These are phyloP conservation scores for Solanum chmielewskii DNA, from an alignment of 257 asterid genomes.

Conservation along the genomic window DNA sequence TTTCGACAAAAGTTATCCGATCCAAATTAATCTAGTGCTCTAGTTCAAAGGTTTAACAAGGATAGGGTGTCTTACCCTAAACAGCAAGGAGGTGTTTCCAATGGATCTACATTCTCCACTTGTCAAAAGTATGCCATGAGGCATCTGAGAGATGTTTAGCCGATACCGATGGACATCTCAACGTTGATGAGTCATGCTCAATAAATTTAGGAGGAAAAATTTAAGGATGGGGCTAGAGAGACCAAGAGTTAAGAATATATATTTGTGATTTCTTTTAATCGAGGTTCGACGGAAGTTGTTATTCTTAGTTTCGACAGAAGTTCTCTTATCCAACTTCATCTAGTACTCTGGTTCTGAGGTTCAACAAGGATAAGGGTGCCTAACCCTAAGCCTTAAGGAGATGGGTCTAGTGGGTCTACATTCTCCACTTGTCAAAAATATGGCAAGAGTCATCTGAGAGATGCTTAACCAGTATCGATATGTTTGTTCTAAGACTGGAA, in stretches of 20 bases:
- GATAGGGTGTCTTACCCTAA: not conserved
- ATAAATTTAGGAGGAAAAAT: not conserved
- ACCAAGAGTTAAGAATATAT: not conserved
- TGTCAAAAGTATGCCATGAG: not conserved
- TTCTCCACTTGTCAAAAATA: not conserved
- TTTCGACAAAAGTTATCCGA: not conserved
- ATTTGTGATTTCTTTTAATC: not conserved
- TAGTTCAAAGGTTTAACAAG: not conserved
- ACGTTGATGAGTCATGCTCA: not conserved
- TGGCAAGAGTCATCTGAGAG: not conserved
- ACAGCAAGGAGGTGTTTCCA: not conserved
- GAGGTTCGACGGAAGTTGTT: not conserved
- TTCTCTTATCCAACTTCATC: not conserved
- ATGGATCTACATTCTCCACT: not conserved
- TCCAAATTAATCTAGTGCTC: not conserved
- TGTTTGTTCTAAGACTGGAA: not conserved
- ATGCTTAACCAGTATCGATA: not conserved
- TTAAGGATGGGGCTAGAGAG: not conserved
- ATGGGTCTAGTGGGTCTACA: not conserved
- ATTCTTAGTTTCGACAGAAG: not conserved
- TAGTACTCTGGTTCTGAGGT: not conserved
- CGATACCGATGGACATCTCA: not conserved
- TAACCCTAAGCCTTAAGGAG: not conserved
- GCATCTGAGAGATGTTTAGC: not conserved
- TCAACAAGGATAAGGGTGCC: not conserved